Evolutionary conservation across 2,329 filamentous ascomycete species (phyloP), one percentile per base, ranked within the genome.

Genomic region (Microdochium paspali): DNA sequence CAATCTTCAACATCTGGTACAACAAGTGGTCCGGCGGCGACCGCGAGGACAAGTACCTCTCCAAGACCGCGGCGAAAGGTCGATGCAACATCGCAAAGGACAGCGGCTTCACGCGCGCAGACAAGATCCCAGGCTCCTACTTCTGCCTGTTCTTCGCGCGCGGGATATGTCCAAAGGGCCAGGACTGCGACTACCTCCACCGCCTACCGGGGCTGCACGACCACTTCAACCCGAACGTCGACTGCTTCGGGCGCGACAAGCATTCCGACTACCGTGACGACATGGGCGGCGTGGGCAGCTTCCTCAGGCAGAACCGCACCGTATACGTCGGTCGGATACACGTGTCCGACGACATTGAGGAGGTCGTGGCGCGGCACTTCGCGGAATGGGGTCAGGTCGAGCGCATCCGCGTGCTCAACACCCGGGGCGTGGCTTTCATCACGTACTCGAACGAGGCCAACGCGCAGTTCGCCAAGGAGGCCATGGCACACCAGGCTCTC

Each of bases 21-120:
- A 96, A 95, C 72, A 97, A 96, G 68, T 97, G 91, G 90, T 86
- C 84, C 1, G 93, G 93, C 55, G 93, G 93, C 60, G 93, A 98
- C 67, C 81, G 90, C 51, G 91, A 97, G 62, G 90, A 94, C 71
- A 89, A 90, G 57, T 90, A 91, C 60, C 77, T 90, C 3, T 88
- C 85, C 30, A 85, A 96, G 61, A 86, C 84, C 21, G 79, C 84
- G 13, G 91, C 93, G 3, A 83, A 85, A 54, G 85, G 85, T 2
- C 86, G 94, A 47, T 97, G 93, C 73, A 93, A 90, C 61, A 73
- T 98, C 51, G 84, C 84, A 1, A 80, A 77, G 51, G 93, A 93
- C 61, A 80, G 76, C 48, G 87, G 87, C 39, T 93, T 85, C 63
- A 93, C 87, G 2, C 80, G 80, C 50, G 87, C 85, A 21, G 87